Base-by-base conservation (phyloP, 768 basidiomycete species). In the Boletus vermiculosoides region DNA sequence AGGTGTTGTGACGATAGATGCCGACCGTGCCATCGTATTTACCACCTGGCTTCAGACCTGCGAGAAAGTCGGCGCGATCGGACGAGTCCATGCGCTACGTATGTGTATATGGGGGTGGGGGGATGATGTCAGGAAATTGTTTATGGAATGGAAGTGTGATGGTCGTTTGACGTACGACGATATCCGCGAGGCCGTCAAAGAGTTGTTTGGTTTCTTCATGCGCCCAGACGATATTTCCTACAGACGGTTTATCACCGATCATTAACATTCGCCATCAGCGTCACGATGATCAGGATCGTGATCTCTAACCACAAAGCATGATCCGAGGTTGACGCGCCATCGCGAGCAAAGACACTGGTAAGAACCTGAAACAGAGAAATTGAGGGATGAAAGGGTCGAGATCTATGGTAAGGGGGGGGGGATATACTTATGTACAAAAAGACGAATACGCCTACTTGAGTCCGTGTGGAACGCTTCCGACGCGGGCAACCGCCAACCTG, bases 201-300 rank as follows among this genome's bases (percentile, higher is more conserved):
- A 92, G 76, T 37, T 79, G 73, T 54, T 84, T 74, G 52, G 85
- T 77, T 55, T 94, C 90, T 25, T 90, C 79, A 57, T 89, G 84
- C 0, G 92, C 90, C 92, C 92, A 94, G 31, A 87, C 80, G 55
- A 94, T 82, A 58, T 83, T 73, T 51, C 84, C 90, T 90, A 64
- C 7, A 55, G 12, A 50, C 8, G n/a, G 13, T 20, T 6, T 12
- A 47, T 33, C 46, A 31, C 46, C 46, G 36, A 52, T 40, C 37
- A 34, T n/a, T n/a, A n/a, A n/a, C n/a, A n/a, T 41, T 36, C 12
- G 34, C 18, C 3, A 42, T 60, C 42, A 53, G 58, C 12, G 20
- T 9, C n/a, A 16, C 28, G 5, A 28, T 15, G 18, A 49, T 23
- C 4, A 4, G 12, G 40, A 3, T 18, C 15, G 20, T 3, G 5